A percentile compares a stretch with the other conserved stretches of the same genome.
These are phyloP conservation scores for Paraurostyla sp. DNA, from an alignment of 73 alveolate species.

Conservation along the genomic window DNA sequence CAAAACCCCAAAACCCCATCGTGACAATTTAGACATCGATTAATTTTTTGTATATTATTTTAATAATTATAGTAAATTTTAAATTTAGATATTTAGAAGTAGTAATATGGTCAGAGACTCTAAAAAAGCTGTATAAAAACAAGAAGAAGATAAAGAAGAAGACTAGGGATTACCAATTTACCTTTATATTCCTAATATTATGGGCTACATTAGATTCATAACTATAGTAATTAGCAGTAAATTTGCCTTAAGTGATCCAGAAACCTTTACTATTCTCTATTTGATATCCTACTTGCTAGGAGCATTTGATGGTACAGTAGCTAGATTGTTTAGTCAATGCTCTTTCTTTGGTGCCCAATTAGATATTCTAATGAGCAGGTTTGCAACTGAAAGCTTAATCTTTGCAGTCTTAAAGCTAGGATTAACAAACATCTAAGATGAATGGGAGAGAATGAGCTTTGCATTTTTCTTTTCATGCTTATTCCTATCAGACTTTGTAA, in stretches of 20 bases:
- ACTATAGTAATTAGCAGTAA: neutral
- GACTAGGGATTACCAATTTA: no score
- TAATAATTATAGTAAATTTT: no score
- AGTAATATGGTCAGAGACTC: no score
- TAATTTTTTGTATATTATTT: no score
- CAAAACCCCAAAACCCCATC: no score
- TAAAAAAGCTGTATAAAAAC: no score
- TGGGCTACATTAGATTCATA: neutral
- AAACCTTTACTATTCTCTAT: neutral
- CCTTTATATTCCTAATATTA: neutral
- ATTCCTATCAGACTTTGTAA: neutral
- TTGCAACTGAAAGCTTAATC: neutral
- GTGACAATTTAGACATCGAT: no score
- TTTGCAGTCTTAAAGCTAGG: conserved; percentile 25
- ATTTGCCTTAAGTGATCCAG: conserved; percentile 2
- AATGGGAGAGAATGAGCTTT: neutral
- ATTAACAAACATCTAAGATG: neutral
- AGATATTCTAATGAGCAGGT: conserved; percentile 9
- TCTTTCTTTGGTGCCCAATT: conserved; percentile 26
- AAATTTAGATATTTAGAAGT: no score
- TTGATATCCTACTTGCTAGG: neutral
- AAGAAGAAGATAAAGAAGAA: no score
- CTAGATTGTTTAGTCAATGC: neutral
- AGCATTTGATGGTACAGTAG: conserved; percentile 17
- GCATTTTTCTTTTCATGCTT: neutral